Evolutionary conservation across 2,329 filamentous ascomycete genomes (phyloP).

Genomic region (Aspergillus hortae): DNA sequence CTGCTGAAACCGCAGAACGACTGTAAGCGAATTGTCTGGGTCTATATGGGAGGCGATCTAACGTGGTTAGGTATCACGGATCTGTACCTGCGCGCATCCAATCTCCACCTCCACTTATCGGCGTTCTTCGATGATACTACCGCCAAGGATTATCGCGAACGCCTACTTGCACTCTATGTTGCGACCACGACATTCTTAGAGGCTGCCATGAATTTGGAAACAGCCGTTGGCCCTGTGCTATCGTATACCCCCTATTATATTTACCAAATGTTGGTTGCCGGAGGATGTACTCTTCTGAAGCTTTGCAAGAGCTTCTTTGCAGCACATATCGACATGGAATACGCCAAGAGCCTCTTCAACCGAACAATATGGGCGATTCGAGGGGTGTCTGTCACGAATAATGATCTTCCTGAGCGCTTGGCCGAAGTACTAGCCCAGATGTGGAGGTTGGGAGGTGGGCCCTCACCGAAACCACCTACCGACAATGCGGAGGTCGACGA

Average conservation of each 20-base stretch:
- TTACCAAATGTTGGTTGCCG: constrained; percentile 65
- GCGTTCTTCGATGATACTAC: constrained; percentile 49
- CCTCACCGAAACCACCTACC: constrained; percentile 22
- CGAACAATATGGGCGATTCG: constrained; percentile 58
- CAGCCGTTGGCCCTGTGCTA: constrained; percentile 45
- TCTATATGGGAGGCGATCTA: neutral
- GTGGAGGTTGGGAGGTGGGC: constrained; percentile 52
- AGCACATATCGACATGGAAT: constrained; percentile 52
- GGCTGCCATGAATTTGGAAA: constrained; percentile 43
- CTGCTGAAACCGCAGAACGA: constrained; percentile 43
- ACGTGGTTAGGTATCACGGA: constrained; percentile 39
- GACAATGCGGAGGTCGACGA: constrained; percentile 36
- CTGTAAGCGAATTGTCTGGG: constrained; percentile 24
- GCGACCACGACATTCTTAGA: constrained; percentile 47
- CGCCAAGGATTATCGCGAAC: constrained; percentile 44
- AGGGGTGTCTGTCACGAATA: constrained; percentile 58
- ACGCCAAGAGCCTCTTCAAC: constrained; percentile 56
- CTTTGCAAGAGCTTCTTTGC: constrained; percentile 64
- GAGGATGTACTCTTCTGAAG: constrained; percentile 62
- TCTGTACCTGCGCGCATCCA: constrained; percentile 45
- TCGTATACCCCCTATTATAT: constrained; percentile 59
- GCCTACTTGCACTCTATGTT: constrained; percentile 44
- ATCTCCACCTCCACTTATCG: constrained; percentile 47
- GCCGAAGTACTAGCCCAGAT: constrained; percentile 64
- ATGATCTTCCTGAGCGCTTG: constrained; percentile 62